A percentile compares a stretch with the other conserved stretches of the same genome.
phyloP scores from a whole-genome alignment of 768 basidiomycete genomes.

The Macrolepiota dolichaula region DNA sequence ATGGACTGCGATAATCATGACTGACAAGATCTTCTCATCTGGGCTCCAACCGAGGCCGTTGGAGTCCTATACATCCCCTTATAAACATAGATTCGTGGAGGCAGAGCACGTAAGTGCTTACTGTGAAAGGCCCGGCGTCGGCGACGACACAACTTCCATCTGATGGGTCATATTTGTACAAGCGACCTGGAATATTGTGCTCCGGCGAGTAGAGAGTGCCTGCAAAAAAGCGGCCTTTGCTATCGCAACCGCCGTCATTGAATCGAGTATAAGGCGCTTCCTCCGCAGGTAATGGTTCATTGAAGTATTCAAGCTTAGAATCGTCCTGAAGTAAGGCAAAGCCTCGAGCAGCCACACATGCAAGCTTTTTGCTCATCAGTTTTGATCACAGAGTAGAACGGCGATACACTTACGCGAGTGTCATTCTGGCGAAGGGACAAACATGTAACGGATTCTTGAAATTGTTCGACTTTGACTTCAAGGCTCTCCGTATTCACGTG shows the following conservation, averaged over 20 bases:
- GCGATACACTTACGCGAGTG: conserved; percentile 38
- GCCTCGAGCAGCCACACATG: conserved; percentile 55
- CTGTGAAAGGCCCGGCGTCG: conserved; percentile 67
- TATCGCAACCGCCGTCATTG: conserved; percentile 71
- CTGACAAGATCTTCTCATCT: conserved; percentile 59
- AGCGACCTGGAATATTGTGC: conserved; percentile 47
- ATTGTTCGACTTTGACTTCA: conserved; percentile 42
- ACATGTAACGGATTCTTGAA: conserved; percentile 55
- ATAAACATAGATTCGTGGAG: conserved; percentile 2
- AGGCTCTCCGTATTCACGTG: conserved; percentile 43
- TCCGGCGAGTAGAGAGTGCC: conserved; percentile 57
- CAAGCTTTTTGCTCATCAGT: conserved; percentile 36
- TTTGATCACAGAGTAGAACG: conserved; percentile 4
- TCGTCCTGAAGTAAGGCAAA: conserved; percentile 47
- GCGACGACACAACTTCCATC: conserved; percentile 44
- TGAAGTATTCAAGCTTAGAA: conserved; percentile 45
- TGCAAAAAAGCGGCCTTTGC: conserved; percentile 60
- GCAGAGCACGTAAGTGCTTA: conserved; percentile 21
- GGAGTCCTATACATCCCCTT: conserved; percentile 40
- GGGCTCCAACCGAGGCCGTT: conserved; percentile 67
- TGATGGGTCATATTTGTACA: conserved; percentile 57
- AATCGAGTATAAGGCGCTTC: conserved; percentile 49
- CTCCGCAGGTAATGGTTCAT: conserved; percentile 43
- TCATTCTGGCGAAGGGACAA: conserved; percentile 48
- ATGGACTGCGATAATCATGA: conserved; percentile 8